phyloP scores from a whole-genome alignment of 257 asterid species.

The Solanum rostratum region DNA sequence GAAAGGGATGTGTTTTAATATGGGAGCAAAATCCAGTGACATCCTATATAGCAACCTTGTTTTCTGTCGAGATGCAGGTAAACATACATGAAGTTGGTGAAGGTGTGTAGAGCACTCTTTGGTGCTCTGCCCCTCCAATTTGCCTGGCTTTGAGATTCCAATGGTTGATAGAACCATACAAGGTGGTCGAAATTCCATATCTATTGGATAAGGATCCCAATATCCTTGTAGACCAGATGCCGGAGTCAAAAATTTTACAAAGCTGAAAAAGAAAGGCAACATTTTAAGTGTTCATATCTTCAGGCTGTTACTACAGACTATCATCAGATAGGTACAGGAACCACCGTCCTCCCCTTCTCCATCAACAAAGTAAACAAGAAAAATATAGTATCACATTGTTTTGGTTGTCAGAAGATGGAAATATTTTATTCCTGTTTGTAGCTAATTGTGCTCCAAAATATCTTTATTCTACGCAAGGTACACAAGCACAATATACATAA shows the following conservation, averaged over 20 bases:
- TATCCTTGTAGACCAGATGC: slow-evolving; percentile 77
- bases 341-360: not conserved
- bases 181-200: slow-evolving; percentile 91
- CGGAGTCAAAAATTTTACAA: slow-evolving; percentile 90
- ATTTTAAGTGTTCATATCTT: not conserved
- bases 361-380: not conserved
- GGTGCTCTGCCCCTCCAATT: slow-evolving; percentile 71
- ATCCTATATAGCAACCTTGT: slow-evolving; percentile 86
- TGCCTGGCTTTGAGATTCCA: slow-evolving; percentile 91
- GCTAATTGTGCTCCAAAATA: not conserved
- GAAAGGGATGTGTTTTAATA: slow-evolving; percentile 73
- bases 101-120: slow-evolving; percentile 80
- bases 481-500: not conserved
- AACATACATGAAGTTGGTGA: slow-evolving; percentile 92
- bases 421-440: not conserved
- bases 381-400: not conserved
- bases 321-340: not conserved
- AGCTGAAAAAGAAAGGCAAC: slow-evolving; percentile 29
- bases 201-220: slow-evolving; percentile 98
- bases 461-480: not conserved
- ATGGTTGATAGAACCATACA: slow-evolving; percentile 89
- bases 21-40: slow-evolving; percentile 95
- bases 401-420: not conserved
- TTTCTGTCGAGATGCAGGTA: slow-evolving; percentile 78
- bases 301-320: not conserved